Base-by-base conservation (phyloP, 768 basidiomycete species). In the Leccinellum rugosiceps region DNA sequence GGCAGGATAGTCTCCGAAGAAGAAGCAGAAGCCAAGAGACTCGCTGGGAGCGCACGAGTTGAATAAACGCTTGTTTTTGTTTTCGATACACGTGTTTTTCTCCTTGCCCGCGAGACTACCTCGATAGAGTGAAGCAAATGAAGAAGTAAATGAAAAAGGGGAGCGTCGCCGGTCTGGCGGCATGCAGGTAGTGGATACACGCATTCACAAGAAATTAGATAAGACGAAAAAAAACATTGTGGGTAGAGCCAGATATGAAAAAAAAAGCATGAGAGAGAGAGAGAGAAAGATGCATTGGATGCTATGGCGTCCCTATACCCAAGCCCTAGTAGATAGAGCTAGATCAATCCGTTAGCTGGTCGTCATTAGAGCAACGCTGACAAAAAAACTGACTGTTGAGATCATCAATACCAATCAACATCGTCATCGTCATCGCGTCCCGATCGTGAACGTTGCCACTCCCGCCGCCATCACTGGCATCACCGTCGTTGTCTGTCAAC, bases 1-100 rank as follows among this genome's bases (percentile, higher is more conserved):
- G 88, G 88, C 4, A 74, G 76, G 31, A 76, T 85, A 1, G 78
- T 85, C 13, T 85, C 76, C 50, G 87, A 89, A 50, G 84, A 87
- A 59, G 87, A 89, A 61, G 80, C 87, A 25, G 77, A 77, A 47
- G 74, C 76, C 55, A 80, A 79, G 60, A 81, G 81, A 68, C 74
- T 61, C 45, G 45, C 45, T 46, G 25, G 45, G 45, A 46, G n/a
- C 7, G 19, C 41, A 43, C 41, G n/a, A 19, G 41, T 43, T 2
- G 41, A 43, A 5, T 43, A 43, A 19, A 19, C 17, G n/a, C 38
- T 38, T 38, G 38, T 10, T 43, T 43, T 43, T 43, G 19, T 43
- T 43, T 43, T 43, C 19, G n/a, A 19, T 43, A 38, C 38, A 38
- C 38, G 38, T 38, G 35, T 38, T 38, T 38, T n/a, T n/a, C n/a